Evolutionary conservation across 306 rosid species (phyloP), one percentile per base, ranked within the genome.

Genomic region (Morella rubra): DNA sequence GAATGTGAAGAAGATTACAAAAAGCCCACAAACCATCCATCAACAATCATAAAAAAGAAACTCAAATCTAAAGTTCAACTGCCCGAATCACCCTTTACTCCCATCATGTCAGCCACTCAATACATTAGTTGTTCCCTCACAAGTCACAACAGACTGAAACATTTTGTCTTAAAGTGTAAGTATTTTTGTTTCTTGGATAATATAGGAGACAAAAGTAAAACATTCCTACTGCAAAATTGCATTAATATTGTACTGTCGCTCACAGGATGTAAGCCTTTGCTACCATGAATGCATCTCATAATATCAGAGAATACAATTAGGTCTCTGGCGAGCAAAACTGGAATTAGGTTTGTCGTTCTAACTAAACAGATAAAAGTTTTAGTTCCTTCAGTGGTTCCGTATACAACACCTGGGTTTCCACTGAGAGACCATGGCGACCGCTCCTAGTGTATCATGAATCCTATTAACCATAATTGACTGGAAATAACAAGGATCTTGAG

Each of bases 41-140:
- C 54, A 32, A 66, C 61, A 18, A 73, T 49, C 81, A n/a, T 76
- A 44, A 15, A 69, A 77, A 49, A 65, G 74, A 76, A 13, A 52
- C 56, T n/a, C 37, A 16, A 44, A 73, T 53, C 22, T 54, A 72
- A 27, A 46, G 62, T 67, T 47, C 14, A 72, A 55, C 37, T 66
- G 75, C 73, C 78, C 75, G 9, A 27, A 45, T 11, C 32, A 8
- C 59, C 56, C 46, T 40, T 22, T 58, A 16, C 55, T 37, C 76
- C 81, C 71, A 81, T 72, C 78, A 72, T 72, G 74, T 66, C 55
- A 69, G 37, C 72, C 72, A 72, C 67, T 78, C 71, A 59, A 61
- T 69, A 54, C 76, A 6, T 76, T 78, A 81, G 77, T 76, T 76
- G 84, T 73, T 81, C 40, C 27, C 65, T 59, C 65, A 59, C 65